phyloP scores from a whole-genome alignment of 169 alveolate species.

The Plasmodium coatneyi region DNA sequence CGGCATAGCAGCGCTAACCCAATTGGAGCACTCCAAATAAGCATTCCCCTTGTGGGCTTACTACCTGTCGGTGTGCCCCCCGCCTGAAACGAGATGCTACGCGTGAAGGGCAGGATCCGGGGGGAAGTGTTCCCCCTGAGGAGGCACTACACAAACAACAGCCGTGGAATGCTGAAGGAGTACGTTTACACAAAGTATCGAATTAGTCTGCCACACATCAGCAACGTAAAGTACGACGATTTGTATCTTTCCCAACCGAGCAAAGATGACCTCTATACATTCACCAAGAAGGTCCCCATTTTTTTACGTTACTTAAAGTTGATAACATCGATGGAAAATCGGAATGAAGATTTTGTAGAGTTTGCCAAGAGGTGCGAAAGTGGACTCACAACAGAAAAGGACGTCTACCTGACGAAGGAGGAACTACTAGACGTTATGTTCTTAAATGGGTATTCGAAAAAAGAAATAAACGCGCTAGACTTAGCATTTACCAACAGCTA shows the following conservation, averaged over 20 bases:
- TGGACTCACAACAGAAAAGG: constrained; percentile 91
- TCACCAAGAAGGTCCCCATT: constrained; percentile 88
- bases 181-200: constrained; percentile 89
- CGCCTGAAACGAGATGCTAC: not conserved
- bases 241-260: constrained; percentile 86
- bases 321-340: constrained; percentile 85
- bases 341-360: constrained; percentile 85
- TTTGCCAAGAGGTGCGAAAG: constrained; percentile 89
- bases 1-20: not conserved
- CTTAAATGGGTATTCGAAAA: constrained; percentile 87
- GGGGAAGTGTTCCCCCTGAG: not conserved
- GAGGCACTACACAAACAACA: constrained; percentile 64
- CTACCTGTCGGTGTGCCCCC: not conserved
- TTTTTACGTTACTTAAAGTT: constrained; percentile 88
- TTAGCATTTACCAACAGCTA: constrained; percentile 89
- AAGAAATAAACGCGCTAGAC: constrained; percentile 88
- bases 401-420: constrained; percentile 86
- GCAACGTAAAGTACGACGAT: constrained; percentile 88
- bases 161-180: constrained; percentile 74
- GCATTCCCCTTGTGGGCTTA: not conserved
- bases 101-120: not conserved
- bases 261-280: constrained; percentile 84
- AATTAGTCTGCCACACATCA: constrained; percentile 87
- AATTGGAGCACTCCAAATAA: not conserved
- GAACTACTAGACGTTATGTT: constrained; percentile 88